Base-by-base conservation (phyloP, 495 filamentous ascomycete species). In the Venustampulla echinocandica region DNA sequence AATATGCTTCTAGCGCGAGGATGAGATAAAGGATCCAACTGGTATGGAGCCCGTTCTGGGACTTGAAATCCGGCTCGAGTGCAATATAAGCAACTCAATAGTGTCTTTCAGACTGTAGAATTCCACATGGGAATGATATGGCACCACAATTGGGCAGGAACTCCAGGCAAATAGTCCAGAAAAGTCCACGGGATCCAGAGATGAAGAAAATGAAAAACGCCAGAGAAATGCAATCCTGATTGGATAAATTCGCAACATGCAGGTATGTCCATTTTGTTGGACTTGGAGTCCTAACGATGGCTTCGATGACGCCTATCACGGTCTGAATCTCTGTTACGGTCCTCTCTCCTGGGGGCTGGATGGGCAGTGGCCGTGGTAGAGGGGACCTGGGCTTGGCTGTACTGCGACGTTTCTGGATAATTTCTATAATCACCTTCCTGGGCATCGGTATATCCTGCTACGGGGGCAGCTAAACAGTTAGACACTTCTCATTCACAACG, bases 391-490 rank as follows among this genome's bases (percentile, higher is more conserved):
- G 47, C 27, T 42, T 53, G 55, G 19, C 24, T 36, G 23, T 48
- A 51, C 10, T 13, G 18, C 22, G 21, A 22, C 10, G 20, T 13
- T 19, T 53, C 50, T 42, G 41, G 50, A 32, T 56, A 51, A 25
- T 17, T 17, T 20, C 35, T 34, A 20, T 14, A 21, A 28, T 46
- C 20, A 37, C 42, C 33, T 1, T 42, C 9, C n/a, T 46, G 35
- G 27, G 27, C 39, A 32, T 10, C 27, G 10, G 39, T 19, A 37
- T 45, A 42, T 14, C 41, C n/a, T 42, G 10, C 47, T 50, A 41
- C 10, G 17, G 30, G 28, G 15, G 52, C 41, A 42, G 51, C 55
- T 58, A 40, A 51, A 47, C 27, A 41, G 52, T 58, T 52, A 58
- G 55, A 58, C 20, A 52, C 1, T 48, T 33, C 23, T 52, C 43